These are phyloP conservation scores for Gossypium trilobum DNA, from an alignment of 441 rosid species.

Conservation along the genomic window DNA sequence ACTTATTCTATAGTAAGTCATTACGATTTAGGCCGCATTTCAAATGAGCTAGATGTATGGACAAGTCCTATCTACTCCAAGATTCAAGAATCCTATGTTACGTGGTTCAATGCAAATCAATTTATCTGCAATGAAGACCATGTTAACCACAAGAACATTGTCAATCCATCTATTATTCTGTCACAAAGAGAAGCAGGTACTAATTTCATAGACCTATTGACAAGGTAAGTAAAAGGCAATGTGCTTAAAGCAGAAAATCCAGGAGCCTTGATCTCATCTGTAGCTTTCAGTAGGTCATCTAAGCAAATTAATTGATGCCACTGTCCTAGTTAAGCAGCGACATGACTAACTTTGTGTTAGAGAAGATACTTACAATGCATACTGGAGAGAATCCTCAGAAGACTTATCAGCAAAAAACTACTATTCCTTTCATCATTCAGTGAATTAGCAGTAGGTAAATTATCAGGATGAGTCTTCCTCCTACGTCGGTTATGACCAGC, in stretches of 20 bases:
- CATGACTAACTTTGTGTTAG: background rate
- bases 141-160: background rate
- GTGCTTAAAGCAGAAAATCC: slow-evolving; percentile 6
- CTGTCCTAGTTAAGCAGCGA: slow-evolving; percentile 7
- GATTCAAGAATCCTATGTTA: background rate
- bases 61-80: background rate
- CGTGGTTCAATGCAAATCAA: background rate
- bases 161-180: slow-evolving; percentile 3
- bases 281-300: slow-evolving; percentile 5
- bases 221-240: slow-evolving; percentile 2
- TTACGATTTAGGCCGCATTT: background rate
- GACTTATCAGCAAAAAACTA: slow-evolving; percentile 31
- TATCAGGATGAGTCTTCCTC: slow-evolving; percentile 38
- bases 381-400: slow-evolving; percentile 35
- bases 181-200: background rate
- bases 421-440: slow-evolving; percentile 26
- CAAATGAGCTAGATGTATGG: background rate
- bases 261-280: background rate
- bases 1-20: background rate
- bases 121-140: background rate
- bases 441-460: slow-evolving; percentile 20
- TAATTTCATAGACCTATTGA: background rate
- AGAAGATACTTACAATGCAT: slow-evolving; percentile 34
- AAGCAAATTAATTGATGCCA: slow-evolving; percentile 8
- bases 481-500: slow-evolving; percentile 46